Base-by-base conservation (phyloP, 805 yeast genomes). In the Scheffersomyces coipomensis region DNA sequence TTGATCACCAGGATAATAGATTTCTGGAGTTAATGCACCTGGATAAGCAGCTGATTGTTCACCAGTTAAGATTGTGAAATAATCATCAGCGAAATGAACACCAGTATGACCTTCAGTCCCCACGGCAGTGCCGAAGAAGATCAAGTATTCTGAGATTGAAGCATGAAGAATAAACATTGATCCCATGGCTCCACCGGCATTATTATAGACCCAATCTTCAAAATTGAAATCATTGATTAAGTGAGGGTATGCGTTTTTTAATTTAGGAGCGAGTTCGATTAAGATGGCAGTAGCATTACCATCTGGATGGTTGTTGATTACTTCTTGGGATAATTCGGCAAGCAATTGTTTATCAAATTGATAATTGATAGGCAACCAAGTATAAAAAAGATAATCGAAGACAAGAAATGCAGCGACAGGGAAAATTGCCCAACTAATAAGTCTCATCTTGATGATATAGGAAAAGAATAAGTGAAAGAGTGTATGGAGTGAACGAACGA, bases 181-280 rank as follows among this genome's bases (percentile, higher is more conserved):
- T 18, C 95, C 93, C 99, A 93, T 93, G 37, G 99, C 98, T 51
- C 96, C 96, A 39, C 99, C 99, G 3, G 99, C 99, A 54, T 88
- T 88, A 76, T 93, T 93, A 78, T 82, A 91, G 37, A 93, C 85
- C 98, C 98, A 93, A 48, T 90, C 91, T 38, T 85, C 85, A 36
- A 73, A 70, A 58, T 82, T 78, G 49, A 84, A 73, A 47, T 80
- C 81, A 64, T 87, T 87, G 64, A 91, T 77, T 49, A 75, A 58
- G 6, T 79, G 81, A 10, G 96, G 95, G 60, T 93, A 93, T 33
- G 71, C 77, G 3, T 61, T 68, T 45, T 81, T 71, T 43, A 90
- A 59, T 24, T 65, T 71, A 2, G 73, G 72, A 24, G 86, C 78
- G 44, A 91, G 66, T 35, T 77, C 86, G 15, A 68, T 58, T 62